phyloP scores from a whole-genome alignment of 495 filamentous ascomycete genomes.

The Xylaria castorea region DNA sequence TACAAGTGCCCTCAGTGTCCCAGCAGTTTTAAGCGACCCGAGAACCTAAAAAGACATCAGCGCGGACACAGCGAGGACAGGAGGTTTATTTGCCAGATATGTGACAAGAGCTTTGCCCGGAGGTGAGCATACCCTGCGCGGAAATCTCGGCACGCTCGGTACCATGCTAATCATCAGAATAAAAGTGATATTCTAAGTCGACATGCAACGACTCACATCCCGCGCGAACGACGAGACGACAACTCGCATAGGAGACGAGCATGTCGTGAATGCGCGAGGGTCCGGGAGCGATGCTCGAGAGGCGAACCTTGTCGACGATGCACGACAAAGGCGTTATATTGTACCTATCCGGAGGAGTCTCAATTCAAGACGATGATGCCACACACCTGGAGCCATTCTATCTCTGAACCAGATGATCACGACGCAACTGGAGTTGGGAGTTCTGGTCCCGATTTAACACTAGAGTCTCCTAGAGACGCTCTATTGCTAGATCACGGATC shows the following conservation, averaged over 20 bases:
- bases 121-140: constrained; percentile 44
- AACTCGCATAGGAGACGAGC: constrained; percentile 60
- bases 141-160: neutral
- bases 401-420: constrained; percentile 5
- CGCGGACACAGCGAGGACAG: constrained; percentile 75
- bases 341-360: constrained; percentile 52
- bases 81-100: constrained; percentile 70
- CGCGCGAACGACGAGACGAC: constrained; percentile 49
- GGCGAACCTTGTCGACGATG: constrained; percentile 61
- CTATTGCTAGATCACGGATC: neutral
- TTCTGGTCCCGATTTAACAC: neutral
- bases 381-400: neutral
- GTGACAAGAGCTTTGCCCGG: constrained; percentile 70
- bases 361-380: constrained; percentile 15
- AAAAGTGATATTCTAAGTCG: constrained; percentile 62
- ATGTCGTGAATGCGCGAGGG: constrained; percentile 62
- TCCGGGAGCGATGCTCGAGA: constrained; percentile 63
- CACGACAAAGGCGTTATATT: constrained; percentile 56
- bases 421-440: neutral
- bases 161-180: constrained; percentile 21
- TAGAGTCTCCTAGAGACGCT: neutral
- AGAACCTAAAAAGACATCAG: constrained; percentile 76
- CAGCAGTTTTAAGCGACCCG: constrained; percentile 68
- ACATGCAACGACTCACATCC: constrained; percentile 61
- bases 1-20: constrained; percentile 58